phyloP scores from a whole-genome alignment of 208 protist genomes.

The Acanthamoeba polyphaga region DNA sequence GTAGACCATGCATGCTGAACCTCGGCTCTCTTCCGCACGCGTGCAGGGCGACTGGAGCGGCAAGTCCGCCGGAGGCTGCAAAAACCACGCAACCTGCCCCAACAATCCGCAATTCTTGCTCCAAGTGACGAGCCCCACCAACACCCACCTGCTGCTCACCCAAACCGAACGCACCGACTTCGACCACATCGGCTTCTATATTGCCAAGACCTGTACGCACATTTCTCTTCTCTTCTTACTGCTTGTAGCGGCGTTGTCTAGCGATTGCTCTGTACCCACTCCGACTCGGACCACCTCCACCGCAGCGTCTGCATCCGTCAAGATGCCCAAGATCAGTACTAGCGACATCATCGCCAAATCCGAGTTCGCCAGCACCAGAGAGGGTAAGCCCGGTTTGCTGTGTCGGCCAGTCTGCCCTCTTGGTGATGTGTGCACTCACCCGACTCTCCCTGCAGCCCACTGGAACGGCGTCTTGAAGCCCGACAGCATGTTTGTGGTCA shows the following conservation, averaged over 20 bases:
- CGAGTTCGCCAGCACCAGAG: conserved; percentile 50
- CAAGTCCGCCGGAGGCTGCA: conserved; percentile 38
- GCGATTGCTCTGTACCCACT: neutral
- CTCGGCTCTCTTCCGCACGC: neutral
- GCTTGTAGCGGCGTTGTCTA: no score
- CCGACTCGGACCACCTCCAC: neutral
- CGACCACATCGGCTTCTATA: conserved; percentile 68
- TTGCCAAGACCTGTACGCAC: conserved; percentile 7
- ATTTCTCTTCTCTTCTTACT: neutral
- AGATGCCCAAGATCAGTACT: conserved; percentile 48
- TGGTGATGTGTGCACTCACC: neutral
- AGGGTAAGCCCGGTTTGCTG: neutral
- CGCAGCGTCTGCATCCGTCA: neutral
- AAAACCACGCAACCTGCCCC: conserved; percentile 38
- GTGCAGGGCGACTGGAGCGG: conserved; percentile 50
- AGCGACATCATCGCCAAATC: conserved; percentile 54
- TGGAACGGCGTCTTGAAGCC: conserved; percentile 40
- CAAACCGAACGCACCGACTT: conserved; percentile 61
- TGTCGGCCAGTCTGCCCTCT: neutral
- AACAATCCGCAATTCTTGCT: conserved; percentile 70
- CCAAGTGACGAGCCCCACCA: conserved; percentile 26
- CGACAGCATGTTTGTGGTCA: conserved; percentile 34
- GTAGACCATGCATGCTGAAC: neutral
- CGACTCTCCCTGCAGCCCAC: neutral
- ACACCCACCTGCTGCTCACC: conserved; percentile 31